Base-by-base conservation (phyloP, 805 yeast species). In the Candida odintsovae region DNA sequence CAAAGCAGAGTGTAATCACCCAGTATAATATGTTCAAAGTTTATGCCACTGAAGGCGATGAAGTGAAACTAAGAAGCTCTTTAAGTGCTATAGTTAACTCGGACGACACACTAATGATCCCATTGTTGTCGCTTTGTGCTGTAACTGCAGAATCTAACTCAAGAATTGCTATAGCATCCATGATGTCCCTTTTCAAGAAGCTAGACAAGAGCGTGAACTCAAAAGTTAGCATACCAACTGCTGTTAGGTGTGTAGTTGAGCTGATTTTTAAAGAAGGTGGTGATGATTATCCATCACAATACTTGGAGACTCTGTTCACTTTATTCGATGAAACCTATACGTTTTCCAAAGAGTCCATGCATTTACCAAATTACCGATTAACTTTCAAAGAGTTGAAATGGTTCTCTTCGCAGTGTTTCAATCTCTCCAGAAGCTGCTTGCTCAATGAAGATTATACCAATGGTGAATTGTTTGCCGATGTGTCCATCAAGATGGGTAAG, bases 341-440 rank as follows among this genome's bases (percentile, higher is more conserved):
- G 20, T 41, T 50, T 53, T 48, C 56, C 10, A 44, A 38, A 40
- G 47, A 43, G 26, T 31, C 48, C 18, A 13, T 29, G 18, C 25
- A 46, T 18, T 37, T 41, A 3, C 28, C 40, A 16, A 40, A 38
- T 19, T 55, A 53, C 21, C 43, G 44, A 6, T 51, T 65, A n/a
- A 54, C 66, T 0, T 48, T 52, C 6, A 61, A 61, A 39, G 76
- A 71, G 39, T 50, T 67, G 19, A 71, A 66, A 50, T 71, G 76
- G 76, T 68, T 70, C 51, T 59, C 67, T 0, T 59, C 72, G 2
- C 59, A 60, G 6, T 53, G 68, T 1, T 69, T 64, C 44, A 70
- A 68, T 41, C 37, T 64, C 15, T 52, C 63, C 1, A 54, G 62
- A 9, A 56, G 56, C 28, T 65, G 67, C 42, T 40, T 55, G 9